A percentile compares a stretch with the other conserved stretches of the same genome.
phyloP scores from a whole-genome alignment of 73 alveolate species.

The Symbiodinium pilosum region DNA sequence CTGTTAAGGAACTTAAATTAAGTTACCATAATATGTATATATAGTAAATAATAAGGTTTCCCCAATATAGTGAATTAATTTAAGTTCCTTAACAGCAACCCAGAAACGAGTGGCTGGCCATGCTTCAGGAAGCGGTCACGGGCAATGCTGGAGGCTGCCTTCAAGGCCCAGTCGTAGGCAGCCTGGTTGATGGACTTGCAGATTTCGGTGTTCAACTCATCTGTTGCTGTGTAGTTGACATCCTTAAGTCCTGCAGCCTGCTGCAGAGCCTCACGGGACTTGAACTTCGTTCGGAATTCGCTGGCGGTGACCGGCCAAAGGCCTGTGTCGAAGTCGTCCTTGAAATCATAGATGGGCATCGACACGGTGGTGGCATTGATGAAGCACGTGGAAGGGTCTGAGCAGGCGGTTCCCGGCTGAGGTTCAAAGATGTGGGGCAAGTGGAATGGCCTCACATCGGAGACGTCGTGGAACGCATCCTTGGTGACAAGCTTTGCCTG shows the following conservation, averaged over 20 bases:
- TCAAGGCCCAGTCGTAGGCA: constrained; percentile 86
- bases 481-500: constrained; percentile 8
- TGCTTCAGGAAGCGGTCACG: constrained; percentile 47
- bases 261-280: constrained; percentile 58
- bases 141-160: constrained; percentile 17
- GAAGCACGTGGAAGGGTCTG: neutral
- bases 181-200: constrained; percentile 76
- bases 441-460: constrained; percentile 82
- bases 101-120: constrained; percentile 25
- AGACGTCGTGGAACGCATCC: constrained; percentile 87
- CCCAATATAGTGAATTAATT: no score
- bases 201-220: constrained; percentile 28
- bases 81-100: no score
- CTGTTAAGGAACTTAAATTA: no score
- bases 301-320: constrained; percentile 90
- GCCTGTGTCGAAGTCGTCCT: constrained; percentile 53
- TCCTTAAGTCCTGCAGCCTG: constrained; percentile 64
- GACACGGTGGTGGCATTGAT: constrained; percentile 75
- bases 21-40: no score
- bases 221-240: constrained; percentile 80
- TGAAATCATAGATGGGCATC: constrained; percentile 79
- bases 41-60: no score
- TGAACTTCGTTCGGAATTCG: constrained; percentile 75
- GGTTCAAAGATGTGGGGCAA: constrained; percentile 91
- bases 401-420: constrained; percentile 66